These are phyloP conservation scores for Trichosporon asahii DNA, from an alignment of 1,284 basidiomycete species.

Conservation along the genomic window DNA sequence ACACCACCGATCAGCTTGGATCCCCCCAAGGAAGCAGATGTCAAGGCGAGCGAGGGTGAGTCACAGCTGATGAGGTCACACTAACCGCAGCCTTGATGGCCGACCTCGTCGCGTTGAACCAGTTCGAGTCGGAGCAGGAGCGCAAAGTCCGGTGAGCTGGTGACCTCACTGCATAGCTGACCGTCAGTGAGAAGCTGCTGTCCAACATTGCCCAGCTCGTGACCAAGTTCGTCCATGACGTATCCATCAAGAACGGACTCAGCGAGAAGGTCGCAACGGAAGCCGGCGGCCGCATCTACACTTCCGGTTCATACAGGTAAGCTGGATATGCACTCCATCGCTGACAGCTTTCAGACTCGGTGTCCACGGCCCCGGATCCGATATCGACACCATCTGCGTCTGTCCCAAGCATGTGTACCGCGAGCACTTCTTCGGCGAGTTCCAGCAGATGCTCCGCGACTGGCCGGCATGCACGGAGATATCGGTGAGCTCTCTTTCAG, in stretches of 20 bases:
- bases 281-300: constrained; percentile 97
- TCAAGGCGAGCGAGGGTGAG: constrained; percentile 70
- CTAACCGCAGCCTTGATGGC: constrained; percentile 55
- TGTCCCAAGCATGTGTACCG: constrained; percentile 93
- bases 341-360: constrained; percentile 59
- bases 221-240: constrained; percentile 86
- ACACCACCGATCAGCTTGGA: constrained; percentile 88
- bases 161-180: constrained; percentile 2
- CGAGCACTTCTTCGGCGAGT: constrained; percentile 92
- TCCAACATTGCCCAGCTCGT: constrained; percentile 86
- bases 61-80: constrained; percentile 33
- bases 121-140: constrained; percentile 88
- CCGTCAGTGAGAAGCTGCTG: constrained; percentile 79
- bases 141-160: constrained; percentile 73
- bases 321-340: constrained; percentile 10
- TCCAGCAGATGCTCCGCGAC: constrained; percentile 83
- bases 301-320: constrained; percentile 88
- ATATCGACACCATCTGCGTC: constrained; percentile 99
- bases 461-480: constrained; percentile 84
- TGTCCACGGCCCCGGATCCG: constrained; percentile 91
- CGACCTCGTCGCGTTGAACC: constrained; percentile 79
- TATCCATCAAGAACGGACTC: constrained; percentile 72
- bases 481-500: constrained; percentile 62
- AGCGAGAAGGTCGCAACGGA: constrained; percentile 80
- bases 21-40: constrained; percentile 67